These are phyloP conservation scores for Amborella trichopoda DNA, from an alignment of 164 flowering plant genomes.

Conservation along the genomic window DNA sequence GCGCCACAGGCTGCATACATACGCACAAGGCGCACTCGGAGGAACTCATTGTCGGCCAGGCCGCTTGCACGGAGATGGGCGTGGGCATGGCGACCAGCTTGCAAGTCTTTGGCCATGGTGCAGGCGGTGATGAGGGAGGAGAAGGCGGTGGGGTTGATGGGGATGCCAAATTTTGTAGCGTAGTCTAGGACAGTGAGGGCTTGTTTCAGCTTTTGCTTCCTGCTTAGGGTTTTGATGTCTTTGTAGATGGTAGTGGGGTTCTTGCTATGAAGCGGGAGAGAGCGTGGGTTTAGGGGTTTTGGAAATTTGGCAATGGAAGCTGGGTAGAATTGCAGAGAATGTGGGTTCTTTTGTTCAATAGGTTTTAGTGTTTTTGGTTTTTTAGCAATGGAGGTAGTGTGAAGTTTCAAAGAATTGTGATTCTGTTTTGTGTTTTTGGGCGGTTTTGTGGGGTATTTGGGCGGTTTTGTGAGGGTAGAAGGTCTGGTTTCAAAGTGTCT, in stretches of 20 bases:
- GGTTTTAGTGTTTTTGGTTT: no score
- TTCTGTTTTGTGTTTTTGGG: no score
- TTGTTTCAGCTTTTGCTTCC: slow-evolving; percentile 46
- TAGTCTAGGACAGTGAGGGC: slow-evolving; percentile 60
- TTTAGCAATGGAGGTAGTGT: no score
- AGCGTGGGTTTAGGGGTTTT: no score
- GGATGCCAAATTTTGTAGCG: slow-evolving; percentile 52
- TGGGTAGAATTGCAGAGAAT: no score
- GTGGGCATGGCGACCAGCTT: slow-evolving; percentile 36
- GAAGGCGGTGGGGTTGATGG: slow-evolving; percentile 64
- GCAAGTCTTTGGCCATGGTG: slow-evolving; percentile 32
- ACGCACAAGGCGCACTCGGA: slow-evolving; percentile 48
- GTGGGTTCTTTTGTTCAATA: no score
- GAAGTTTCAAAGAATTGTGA: no score
- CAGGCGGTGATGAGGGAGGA: slow-evolving; percentile 55
- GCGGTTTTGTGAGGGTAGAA: no score
- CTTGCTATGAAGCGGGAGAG: slow-evolving; percentile 47
- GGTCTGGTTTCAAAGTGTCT: no score
- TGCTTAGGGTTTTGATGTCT: slow-evolving; percentile 49
- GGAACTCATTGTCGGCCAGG: slow-evolving; percentile 51
- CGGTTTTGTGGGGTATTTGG: no score
- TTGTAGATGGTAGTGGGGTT: slow-evolving; percentile 53
- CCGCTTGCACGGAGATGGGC: slow-evolving; percentile 45
- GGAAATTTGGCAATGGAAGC: no score
- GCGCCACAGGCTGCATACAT: slow-evolving; percentile 75